Conservation (phyloP, 805 yeast genomes). For the Kurtzmaniella cleridarum region DNA sequence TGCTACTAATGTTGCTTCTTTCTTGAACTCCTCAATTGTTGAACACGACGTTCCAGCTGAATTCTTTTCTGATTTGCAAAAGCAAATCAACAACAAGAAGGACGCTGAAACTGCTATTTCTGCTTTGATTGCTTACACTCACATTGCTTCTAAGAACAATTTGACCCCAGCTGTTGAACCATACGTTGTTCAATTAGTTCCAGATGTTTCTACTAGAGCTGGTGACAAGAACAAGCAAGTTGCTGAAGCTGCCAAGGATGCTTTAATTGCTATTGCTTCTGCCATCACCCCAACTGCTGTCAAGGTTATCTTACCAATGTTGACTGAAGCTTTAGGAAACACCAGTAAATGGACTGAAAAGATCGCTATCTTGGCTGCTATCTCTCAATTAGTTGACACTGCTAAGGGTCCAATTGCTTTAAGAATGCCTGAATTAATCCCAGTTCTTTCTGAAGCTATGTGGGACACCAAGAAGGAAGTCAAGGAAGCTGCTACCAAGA, state of each 20-base stretch:
- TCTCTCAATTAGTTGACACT: conserved; percentile 83
- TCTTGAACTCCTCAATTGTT: conserved; percentile 93
- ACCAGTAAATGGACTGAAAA: conserved; percentile 98
- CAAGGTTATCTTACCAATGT: conserved; percentile 81
- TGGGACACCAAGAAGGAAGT: conserved; percentile 99
- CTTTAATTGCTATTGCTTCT: conserved; percentile 71
- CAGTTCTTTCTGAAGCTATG: conserved; percentile 98
- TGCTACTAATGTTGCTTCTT: conserved; percentile 84
- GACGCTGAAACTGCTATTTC: conserved; percentile 55
- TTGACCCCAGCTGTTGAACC: conserved; percentile 95
- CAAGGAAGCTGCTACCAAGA: conserved; percentile 91
- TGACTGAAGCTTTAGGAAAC: conserved; percentile 59
- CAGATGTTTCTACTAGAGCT: conserved; percentile 65
- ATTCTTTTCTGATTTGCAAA: conserved; percentile 74
- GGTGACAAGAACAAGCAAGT: conserved; percentile 87
- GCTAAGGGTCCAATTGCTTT: conserved; percentile 95
- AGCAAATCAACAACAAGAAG: conserved; percentile 79
- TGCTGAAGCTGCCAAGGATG: conserved; percentile 67
- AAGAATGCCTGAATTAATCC: conserved; percentile 99
- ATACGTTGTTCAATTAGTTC: conserved; percentile 73
- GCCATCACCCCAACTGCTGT: conserved; percentile 90
- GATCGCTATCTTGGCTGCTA: conserved; percentile 80
- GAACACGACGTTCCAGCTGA: conserved; percentile 96
- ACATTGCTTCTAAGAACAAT: conserved; percentile 76
- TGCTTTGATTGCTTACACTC: conserved; percentile 78